A percentile compares a stretch with the other conserved stretches of the same genome.
Evolutionary conservation across 2,329 filamentous ascomycete species (phyloP).

Genomic region (Diplodia sapinea): DNA sequence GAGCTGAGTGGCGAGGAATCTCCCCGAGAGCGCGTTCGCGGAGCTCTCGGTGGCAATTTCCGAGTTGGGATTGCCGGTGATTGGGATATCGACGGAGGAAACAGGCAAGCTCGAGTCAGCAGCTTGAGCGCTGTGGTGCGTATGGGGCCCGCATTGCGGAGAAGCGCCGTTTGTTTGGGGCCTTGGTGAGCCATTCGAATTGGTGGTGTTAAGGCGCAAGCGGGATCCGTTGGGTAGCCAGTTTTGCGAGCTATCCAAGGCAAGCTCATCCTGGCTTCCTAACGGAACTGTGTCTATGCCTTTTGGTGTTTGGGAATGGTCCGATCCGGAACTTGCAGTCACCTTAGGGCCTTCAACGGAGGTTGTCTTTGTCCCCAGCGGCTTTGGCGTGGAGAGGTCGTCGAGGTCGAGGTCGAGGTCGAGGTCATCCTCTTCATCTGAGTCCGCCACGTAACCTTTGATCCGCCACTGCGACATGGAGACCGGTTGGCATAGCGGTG

Average conservation of each 20-base stretch:
- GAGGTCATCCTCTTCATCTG: constrained; percentile 55
- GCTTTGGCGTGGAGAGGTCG: not conserved
- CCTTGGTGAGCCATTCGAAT: not conserved
- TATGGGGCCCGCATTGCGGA: not conserved
- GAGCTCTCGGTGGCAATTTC: not conserved
- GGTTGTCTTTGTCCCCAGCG: not conserved
- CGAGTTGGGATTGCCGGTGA: not conserved
- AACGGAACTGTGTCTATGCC: not conserved
- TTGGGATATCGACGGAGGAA: not conserved
- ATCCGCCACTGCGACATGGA: constrained; percentile 58
- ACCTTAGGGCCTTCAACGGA: not conserved
- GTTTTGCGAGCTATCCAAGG: constrained; percentile 22
- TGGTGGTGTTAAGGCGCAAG: not conserved
- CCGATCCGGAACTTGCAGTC: not conserved
- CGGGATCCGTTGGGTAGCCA: not conserved
- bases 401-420: not conserved
- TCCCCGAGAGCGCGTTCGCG: not conserved
- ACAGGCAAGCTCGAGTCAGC: not conserved
- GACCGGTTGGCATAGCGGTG: constrained; percentile 43
- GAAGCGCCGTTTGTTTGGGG: not conserved
- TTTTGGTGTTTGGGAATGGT: not conserved
- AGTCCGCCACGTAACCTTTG: constrained; percentile 58
- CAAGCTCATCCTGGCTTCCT: constrained; percentile 26
- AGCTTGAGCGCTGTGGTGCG: not conserved
- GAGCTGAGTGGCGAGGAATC: constrained; percentile 12